These are phyloP conservation scores for Setaria viridis DNA, from an alignment of 202 grass and related monocot species.

Conservation along the genomic window DNA sequence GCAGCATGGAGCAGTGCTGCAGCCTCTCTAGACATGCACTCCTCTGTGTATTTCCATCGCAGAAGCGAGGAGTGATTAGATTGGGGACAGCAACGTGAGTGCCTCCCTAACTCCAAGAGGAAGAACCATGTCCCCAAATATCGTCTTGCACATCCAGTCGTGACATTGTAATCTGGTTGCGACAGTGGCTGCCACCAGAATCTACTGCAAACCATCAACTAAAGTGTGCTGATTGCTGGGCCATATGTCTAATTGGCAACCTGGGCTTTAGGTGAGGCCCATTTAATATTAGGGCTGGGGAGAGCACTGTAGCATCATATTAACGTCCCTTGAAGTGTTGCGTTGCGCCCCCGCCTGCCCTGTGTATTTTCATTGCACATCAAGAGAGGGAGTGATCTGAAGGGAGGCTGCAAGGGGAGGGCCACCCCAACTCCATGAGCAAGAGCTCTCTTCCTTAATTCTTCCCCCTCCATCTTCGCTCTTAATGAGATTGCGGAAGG, in stretches of 20 bases:
- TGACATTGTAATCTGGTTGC: background rate
- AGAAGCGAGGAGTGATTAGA: background rate
- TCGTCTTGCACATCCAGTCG: background rate
- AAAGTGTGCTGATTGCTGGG: background rate
- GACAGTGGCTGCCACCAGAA: too few relatives aligned
- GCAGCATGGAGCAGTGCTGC: background rate
- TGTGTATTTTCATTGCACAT: background rate
- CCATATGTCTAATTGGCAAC: background rate
- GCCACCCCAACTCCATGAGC: background rate
- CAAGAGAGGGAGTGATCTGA: background rate
- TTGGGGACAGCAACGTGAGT: background rate
- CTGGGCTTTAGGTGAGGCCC: constrained; percentile 22
- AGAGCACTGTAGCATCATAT: background rate
- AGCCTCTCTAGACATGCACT: background rate
- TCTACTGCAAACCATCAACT: background rate
- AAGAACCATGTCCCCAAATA: background rate
- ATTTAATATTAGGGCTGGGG: background rate
- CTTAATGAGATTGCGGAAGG: background rate
- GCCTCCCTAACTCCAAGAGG: background rate
- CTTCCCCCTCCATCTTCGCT: background rate
- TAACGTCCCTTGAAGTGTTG: background rate
- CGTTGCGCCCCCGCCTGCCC: background rate
- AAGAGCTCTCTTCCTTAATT: background rate
- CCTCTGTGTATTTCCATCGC: background rate
- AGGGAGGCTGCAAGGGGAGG: background rate